Base-by-base conservation (phyloP, 768 basidiomycete genomes). In the Leucosporidium scottii region DNA sequence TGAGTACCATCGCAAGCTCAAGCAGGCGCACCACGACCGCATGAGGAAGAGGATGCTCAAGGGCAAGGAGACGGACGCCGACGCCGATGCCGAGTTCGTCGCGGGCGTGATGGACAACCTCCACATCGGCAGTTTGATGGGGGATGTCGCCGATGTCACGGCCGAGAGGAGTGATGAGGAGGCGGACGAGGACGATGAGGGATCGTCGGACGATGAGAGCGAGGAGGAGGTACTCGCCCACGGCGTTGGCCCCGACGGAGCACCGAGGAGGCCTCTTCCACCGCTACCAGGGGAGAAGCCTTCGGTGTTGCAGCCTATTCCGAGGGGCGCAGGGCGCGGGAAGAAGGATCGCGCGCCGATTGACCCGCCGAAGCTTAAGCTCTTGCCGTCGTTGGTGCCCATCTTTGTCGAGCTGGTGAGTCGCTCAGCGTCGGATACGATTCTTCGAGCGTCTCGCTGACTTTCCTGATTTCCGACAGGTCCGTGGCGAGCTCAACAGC, bases 1-100 rank as follows among this genome's bases (percentile, higher is more conserved):
- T 20, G 81, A 87, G 56, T 93, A 98, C 77, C 94, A 99, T 78
- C 96, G 97, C 80, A 86, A 88, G 77, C 84, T 93, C 67, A 99
- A 99, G 81, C 82, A 97, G 31, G 82, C 90, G 15, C 88, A 96
- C 75, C 96, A 99, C 79, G 88, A 87, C 75, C 93, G 90, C 79
- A 82, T 98, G 57, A 84, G 91, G n/a, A 82, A 87, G 56, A 83
- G 93, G 49, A 93, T 99, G 78, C 85, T 85, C 53, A 84, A 84
- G 64, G 78, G 78, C 31, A 74, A 77, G 34, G 77, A 79, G 63
- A 78, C 79, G 76, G 78, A 78, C 61, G 85, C 72, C 30, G 84
- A 90, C 75, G 91, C 96, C 70, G 89, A 92, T 75, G 88, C 87
- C n/a, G 86, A 83, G 21, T 81, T 98, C 49, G 85, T 98, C 56